phyloP scores from a whole-genome alignment of 257 asterid genomes.

The Solanum ahanhuiri region DNA sequence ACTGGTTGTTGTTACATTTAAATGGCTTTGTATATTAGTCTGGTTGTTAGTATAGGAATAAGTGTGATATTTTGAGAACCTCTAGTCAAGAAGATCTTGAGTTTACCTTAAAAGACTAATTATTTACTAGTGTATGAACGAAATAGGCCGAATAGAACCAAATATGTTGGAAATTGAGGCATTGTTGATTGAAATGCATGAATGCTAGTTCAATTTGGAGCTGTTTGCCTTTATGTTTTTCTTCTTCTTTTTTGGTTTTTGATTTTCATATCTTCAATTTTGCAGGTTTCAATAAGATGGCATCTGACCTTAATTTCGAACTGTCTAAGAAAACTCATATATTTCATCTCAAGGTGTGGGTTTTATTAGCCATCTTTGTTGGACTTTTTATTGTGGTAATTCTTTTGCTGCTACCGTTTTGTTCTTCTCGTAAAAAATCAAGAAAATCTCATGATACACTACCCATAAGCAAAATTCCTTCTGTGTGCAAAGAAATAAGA shows the following conservation, averaged over 20 bases:
- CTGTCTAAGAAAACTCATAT: slow-evolving; percentile 56
- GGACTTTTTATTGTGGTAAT: slow-evolving; percentile 37
- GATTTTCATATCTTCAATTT: neutral
- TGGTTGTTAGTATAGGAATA: neutral
- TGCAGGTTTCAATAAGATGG: slow-evolving; percentile 37
- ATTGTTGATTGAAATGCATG: neutral
- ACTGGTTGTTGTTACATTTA: neutral
- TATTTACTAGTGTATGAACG: neutral
- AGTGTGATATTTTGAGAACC: neutral
- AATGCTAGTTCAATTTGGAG: neutral
- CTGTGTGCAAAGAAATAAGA: slow-evolving; percentile 6
- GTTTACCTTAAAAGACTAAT: neutral
- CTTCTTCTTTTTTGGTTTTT: neutral
- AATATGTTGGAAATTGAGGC: neutral
- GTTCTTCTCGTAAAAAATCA: slow-evolving; percentile 30
- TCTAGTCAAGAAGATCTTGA: neutral
- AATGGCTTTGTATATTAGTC: neutral
- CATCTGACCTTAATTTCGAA: slow-evolving; percentile 37
- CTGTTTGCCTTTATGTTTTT: neutral
- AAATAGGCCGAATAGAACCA: neutral
- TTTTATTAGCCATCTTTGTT: slow-evolving; percentile 39
- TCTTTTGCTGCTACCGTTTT: slow-evolving; percentile 43
- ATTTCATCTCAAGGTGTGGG: slow-evolving; percentile 70
- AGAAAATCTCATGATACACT: slow-evolving; percentile 18
- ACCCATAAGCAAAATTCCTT: slow-evolving; percentile 16